phyloP scores from a whole-genome alignment of 305 asterid genomes.

The Fraxinus platypoda region DNA sequence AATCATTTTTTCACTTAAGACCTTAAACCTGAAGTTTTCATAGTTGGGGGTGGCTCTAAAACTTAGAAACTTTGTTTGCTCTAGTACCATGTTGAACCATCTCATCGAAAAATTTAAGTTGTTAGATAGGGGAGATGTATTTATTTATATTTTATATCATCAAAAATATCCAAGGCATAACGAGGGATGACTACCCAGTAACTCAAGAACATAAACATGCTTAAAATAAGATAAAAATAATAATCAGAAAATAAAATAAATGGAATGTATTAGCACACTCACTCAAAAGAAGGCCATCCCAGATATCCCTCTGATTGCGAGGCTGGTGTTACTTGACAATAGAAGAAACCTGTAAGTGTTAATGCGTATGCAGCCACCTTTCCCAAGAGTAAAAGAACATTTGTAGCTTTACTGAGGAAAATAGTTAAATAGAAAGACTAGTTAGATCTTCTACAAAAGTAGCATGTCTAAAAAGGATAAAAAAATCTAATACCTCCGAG shows the following conservation, averaged over 20 bases:
- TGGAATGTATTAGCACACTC: conserved; percentile 35
- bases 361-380: conserved; percentile 90
- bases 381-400: conserved; percentile 79
- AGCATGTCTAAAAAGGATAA: conserved; percentile 12
- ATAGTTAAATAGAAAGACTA: conserved; percentile 20
- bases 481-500: conserved; percentile 60
- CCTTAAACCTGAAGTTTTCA: not conserved
- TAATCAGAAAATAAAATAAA: not conserved
- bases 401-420: conserved; percentile 77
- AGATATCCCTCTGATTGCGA: conserved; percentile 52
- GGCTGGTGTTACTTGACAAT: conserved; percentile 63
- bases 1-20: not conserved
- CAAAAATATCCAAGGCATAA: not conserved
- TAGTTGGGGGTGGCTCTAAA: not conserved
- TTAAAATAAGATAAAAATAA: not conserved
- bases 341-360: conserved; percentile 85
- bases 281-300: conserved; percentile 60
- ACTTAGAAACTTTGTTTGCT: not conserved
- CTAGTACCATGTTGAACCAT: not conserved
- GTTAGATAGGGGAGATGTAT: not conserved
- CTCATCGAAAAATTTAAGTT: not conserved
- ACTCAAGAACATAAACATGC: not conserved
- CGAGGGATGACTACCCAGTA: conserved; percentile 5
- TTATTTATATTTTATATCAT: not conserved
- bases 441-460: conserved; percentile 25